A percentile compares a stretch with the other conserved stretches of the same genome.
Evolutionary conservation across 148 eudicot species (phyloP).

Genomic region (Bassia scoparia): DNA sequence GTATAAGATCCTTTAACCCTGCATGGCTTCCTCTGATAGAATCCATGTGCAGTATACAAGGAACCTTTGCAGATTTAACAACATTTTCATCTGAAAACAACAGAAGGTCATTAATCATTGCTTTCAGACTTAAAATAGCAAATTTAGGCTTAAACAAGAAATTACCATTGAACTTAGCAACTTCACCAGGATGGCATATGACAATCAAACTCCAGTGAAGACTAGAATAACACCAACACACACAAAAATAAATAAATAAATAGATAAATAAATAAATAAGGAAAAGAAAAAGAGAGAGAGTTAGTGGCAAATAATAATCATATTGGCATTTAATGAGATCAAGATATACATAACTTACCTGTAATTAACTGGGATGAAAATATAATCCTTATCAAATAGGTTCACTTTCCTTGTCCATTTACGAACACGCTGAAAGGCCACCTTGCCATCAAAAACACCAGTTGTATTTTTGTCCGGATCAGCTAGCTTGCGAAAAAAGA

Average conservation of each 20-base stretch:
- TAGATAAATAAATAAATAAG: not conserved
- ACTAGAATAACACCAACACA: conserved; percentile 43
- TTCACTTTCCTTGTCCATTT: conserved; percentile 97
- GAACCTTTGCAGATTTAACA: conserved; percentile 48
- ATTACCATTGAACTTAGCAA: conserved; percentile 54
- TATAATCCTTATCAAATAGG: conserved; percentile 81
- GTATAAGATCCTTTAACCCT: conserved; percentile 69
- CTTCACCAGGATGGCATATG: conserved; percentile 87
- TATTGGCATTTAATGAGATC: not conserved
- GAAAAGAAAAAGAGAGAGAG: not conserved
- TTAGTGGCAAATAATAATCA: conserved; percentile 11
- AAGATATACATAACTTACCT: conserved; percentile 44
- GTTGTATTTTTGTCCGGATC: conserved; percentile 82
- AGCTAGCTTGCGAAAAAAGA: conserved; percentile 88
- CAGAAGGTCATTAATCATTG: not conserved
- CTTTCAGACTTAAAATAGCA: not conserved
- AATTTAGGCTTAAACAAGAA: conserved; percentile 10
- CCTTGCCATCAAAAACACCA: conserved; percentile 69
- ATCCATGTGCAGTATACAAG: conserved; percentile 96
- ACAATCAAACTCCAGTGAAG: conserved; percentile 94
- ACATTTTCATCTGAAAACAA: conserved; percentile 44
- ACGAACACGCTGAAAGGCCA: conserved; percentile 94
- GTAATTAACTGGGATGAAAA: conserved; percentile 91
- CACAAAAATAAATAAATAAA: not conserved
- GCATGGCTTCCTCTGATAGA: conserved; percentile 83